A percentile compares a stretch with the other conserved stretches of the same genome.
Evolutionary conservation across 352 stramenopile species (phyloP).

Genomic region (Phytopythium aichiense): DNA sequence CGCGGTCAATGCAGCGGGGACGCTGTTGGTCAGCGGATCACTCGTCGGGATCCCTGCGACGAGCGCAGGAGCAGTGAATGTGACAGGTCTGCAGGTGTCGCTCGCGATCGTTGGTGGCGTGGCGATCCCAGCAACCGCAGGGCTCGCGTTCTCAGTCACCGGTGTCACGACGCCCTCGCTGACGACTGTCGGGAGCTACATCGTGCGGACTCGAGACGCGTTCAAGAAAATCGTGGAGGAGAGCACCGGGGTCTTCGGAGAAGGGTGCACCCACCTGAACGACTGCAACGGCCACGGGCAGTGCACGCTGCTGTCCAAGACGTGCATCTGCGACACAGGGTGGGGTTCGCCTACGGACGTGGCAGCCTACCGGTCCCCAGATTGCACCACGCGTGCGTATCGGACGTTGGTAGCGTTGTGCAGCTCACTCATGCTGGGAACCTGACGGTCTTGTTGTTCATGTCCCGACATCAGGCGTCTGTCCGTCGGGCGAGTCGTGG

Average conservation of each 20-base stretch:
- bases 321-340: slow-evolving; percentile 54
- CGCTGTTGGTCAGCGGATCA: slow-evolving; percentile 8
- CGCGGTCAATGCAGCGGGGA: slow-evolving; percentile 17
- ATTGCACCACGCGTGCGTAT: slow-evolving; percentile 69
- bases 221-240: slow-evolving; percentile 49
- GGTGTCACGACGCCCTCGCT: slow-evolving; percentile 48
- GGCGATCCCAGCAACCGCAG: slow-evolving; percentile 18
- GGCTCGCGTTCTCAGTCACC: slow-evolving; percentile 37
- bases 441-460: not conserved
- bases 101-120: slow-evolving; percentile 25
- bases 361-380: slow-evolving; percentile 62
- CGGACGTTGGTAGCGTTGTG: not conserved
- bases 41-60: slow-evolving; percentile 28
- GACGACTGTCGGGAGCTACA: slow-evolving; percentile 38
- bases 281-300: slow-evolving; percentile 82
- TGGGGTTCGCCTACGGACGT: slow-evolving; percentile 69
- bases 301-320: slow-evolving; percentile 64
- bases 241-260: slow-evolving; percentile 38
- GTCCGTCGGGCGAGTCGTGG: slow-evolving; percentile 50
- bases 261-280: slow-evolving; percentile 64
- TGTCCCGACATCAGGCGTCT: slow-evolving; percentile 35
- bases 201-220: slow-evolving; percentile 43
- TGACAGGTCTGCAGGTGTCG: slow-evolving; percentile 21
- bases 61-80: slow-evolving; percentile 23
- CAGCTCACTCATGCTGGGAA: not conserved